Conservation (phyloP, 495 filamentous ascomycete species). For the Aspergillus bertholletiae region DNA sequence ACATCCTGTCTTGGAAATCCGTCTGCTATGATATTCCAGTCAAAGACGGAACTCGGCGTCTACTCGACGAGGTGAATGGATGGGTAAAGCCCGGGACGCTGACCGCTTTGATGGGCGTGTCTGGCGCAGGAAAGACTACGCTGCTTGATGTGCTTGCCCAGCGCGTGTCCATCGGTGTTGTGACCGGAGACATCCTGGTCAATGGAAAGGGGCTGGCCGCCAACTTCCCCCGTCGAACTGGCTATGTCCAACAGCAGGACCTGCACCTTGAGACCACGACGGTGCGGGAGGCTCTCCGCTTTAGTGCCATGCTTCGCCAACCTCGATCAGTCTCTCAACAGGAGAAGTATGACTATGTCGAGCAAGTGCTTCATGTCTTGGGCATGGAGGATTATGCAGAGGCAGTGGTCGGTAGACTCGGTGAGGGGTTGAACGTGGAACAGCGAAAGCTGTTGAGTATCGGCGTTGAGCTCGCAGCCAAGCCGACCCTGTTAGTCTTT, state of each 20-base stretch:
- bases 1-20: constrained; percentile 69
- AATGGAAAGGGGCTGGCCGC: constrained; percentile 51
- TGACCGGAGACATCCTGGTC: constrained; percentile 49
- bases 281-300: constrained; percentile 77
- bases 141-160: constrained; percentile 57
- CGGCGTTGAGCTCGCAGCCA: constrained; percentile 85
- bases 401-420: constrained; percentile 35
- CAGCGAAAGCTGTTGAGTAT: constrained; percentile 86
- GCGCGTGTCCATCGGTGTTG: constrained; percentile 45
- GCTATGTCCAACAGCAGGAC: constrained; percentile 93
- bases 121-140: constrained; percentile 64
- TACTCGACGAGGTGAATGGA: constrained; percentile 59
- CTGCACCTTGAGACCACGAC: constrained; percentile 82
- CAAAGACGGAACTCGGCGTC: constrained; percentile 49
- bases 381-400: constrained; percentile 42
- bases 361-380: constrained; percentile 45
- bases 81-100: constrained; percentile 64
- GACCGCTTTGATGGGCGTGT: constrained; percentile 58
- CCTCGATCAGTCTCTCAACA: constrained; percentile 41
- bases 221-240: constrained; percentile 86
- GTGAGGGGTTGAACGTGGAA: constrained; percentile 79
- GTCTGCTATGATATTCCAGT: constrained; percentile 64
- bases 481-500: constrained; percentile 79
- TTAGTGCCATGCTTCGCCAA: constrained; percentile 82
- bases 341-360: constrained; percentile 47